Evolutionary conservation across 768 basidiomycete species (phyloP), one percentile per base, ranked within the genome.

Genomic region (Tricholoma flavovirens): DNA sequence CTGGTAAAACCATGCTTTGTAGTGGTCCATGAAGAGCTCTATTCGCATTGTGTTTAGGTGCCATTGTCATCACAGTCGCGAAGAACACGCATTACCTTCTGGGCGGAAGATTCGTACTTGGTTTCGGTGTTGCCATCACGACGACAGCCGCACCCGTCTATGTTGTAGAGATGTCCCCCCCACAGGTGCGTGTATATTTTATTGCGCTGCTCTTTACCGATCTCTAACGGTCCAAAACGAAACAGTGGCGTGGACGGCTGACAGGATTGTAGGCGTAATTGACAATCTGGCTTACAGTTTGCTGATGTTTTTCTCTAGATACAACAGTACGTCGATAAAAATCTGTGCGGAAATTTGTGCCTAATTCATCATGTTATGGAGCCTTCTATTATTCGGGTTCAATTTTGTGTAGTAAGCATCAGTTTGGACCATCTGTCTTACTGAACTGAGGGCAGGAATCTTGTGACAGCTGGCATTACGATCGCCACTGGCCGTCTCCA

Each of bases 111-210:
- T 79, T 80, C 59, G 69, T 82, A 36, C 71, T 83, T 38, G 82
- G 82, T 29, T 78, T 81, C 59, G 79, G 81, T 56, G 80, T 83
- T 11, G 69, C 77, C 3, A 76, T 79, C 12, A 70, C 71, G 3
- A 72, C 76, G 17, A 75, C 74, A 9, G 76, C 76, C 1, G 74
- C 74, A 2, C 74, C 76, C 3, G 67, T 77, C n/a, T 83, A 83
- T 64, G 76, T 78, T 7, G 76, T 78, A n/a, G 83, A 85, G 65
- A 80, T 84, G 66, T 77, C 80, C 10, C 83, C 83, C 48, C 80
- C 81, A n/a, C 79, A 80, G 60, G 75, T 73, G 59, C 43, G 64
- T 32, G 30, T 57, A 11, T 5, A 38, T 4, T 38, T 5, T 42
- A 1, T 21, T 5, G 19, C 21, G 15, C 22, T 5, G 1, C 17